A percentile compares a stretch with the other conserved stretches of the same genome.
Conservation (phyloP, 202 grass and related monocot genomes). For the Cymbopogon flexuosus region DNA sequence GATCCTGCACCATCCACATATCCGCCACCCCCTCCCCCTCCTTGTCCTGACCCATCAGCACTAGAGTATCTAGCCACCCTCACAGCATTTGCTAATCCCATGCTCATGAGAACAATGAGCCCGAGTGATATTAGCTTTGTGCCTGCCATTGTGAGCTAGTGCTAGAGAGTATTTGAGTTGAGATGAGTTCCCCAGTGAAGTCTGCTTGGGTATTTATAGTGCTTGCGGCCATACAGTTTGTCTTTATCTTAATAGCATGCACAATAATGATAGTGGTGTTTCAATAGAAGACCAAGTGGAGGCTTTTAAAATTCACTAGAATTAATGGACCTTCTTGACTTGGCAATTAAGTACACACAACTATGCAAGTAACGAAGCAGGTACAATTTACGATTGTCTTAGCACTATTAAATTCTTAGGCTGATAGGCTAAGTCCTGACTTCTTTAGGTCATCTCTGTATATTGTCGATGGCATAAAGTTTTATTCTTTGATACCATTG, state of each 20-base stretch:
- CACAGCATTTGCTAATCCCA: slow-evolving; percentile 22
- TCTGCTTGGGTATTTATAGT: slow-evolving; percentile 25
- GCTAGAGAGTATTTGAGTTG: not conserved
- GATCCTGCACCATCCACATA: not conserved
- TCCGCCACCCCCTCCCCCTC: slow-evolving; percentile 21
- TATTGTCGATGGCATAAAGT: not conserved
- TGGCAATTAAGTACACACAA: not conserved
- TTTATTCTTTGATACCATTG: not conserved
- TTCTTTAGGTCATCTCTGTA: not conserved
- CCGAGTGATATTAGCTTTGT: slow-evolving; percentile 27
- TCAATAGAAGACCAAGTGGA: not conserved
- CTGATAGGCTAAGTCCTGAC: not conserved
- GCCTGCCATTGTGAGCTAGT: slow-evolving; percentile 18
- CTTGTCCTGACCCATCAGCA: not conserved
- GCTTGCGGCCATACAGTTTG: not conserved
- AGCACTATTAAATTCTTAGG: not conserved
- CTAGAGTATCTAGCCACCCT: slow-evolving; percentile 20
- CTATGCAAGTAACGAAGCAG: not conserved
- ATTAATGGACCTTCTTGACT: slow-evolving; percentile 5
- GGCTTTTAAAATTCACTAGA: not conserved
- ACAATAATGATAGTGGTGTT: not conserved
- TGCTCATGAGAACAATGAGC: slow-evolving; percentile 29
- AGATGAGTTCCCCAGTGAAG: not conserved
- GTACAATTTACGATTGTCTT: not conserved
- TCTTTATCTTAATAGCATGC: not conserved